Conservation (phyloP, 2,329 filamentous ascomycete species). For the Albifimbria verrucaria region DNA sequence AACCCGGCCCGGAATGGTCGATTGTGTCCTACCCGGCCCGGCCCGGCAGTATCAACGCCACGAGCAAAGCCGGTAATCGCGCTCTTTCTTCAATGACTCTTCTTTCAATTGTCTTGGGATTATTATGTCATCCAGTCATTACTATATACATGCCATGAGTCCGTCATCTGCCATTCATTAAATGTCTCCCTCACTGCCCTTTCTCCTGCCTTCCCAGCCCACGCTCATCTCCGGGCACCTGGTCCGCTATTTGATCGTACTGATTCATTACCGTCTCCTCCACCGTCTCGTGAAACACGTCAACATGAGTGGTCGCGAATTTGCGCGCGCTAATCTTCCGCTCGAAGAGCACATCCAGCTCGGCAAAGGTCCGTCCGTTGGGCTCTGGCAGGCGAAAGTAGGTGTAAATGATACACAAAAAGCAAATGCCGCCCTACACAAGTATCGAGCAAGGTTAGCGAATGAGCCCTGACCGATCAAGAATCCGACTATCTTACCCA, state of each 20-base stretch:
- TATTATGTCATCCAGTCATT: not conserved
- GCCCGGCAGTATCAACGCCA: too few species aligned
- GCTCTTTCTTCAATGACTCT: too few species aligned
- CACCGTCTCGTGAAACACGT: slow-evolving; percentile 53
- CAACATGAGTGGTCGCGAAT: slow-evolving; percentile 59
- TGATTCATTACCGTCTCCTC: slow-evolving; percentile 44
- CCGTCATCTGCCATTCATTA: too few species aligned
- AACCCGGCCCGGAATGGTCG: too few species aligned
- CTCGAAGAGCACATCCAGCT: slow-evolving; percentile 84
- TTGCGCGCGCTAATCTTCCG: slow-evolving; percentile 66
- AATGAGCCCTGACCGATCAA: not conserved
- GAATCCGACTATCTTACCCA: slow-evolving; percentile 56
- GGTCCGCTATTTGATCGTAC: slow-evolving; percentile 38
- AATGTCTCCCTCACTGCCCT: slow-evolving; percentile 5
- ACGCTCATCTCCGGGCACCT: slow-evolving; percentile 10
- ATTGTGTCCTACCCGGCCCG: too few species aligned
- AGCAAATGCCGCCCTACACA: slow-evolving; percentile 67
- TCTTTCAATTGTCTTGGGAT: not conserved
- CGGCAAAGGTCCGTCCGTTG: slow-evolving; percentile 75
- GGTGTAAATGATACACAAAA: slow-evolving; percentile 76
- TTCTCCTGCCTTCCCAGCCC: slow-evolving; percentile 8
- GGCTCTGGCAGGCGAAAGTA: slow-evolving; percentile 63
- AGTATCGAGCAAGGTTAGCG: slow-evolving; percentile 7
- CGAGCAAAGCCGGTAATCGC: too few species aligned
- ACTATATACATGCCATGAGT: not conserved